Conservation (phyloP, 164 flowering plant species). For the Euptelea pleiosperma region DNA sequence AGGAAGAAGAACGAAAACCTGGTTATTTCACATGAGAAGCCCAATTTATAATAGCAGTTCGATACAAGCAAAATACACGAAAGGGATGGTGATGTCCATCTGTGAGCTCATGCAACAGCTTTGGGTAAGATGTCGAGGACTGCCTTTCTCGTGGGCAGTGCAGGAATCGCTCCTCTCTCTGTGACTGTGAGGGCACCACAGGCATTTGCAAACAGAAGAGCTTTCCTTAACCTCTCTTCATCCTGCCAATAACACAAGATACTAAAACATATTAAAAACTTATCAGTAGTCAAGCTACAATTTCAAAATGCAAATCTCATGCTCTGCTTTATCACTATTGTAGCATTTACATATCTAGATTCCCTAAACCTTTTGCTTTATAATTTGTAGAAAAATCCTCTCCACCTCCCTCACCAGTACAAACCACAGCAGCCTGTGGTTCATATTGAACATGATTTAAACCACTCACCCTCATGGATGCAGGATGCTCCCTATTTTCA, state of each 20-base stretch:
- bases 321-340: no score
- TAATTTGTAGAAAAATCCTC: no score
- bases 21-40: conserved; percentile 2
- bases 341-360: no score
- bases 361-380: no score
- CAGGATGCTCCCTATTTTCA: no score
- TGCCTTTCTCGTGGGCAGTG: conserved; percentile 52
- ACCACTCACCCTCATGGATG: no score
- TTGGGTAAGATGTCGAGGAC: conserved; percentile 30
- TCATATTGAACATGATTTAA: no score
- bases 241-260: conserved; percentile 43
- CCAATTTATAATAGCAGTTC: not conserved
- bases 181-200: conserved; percentile 86
- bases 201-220: conserved; percentile 76
- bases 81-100: not conserved
- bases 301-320: no score
- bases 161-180: conserved; percentile 70
- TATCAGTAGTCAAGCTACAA: no score
- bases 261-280: no score
- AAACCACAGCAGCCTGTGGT: no score
- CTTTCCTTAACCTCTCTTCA: conserved; percentile 64
- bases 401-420: no score
- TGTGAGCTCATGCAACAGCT: conserved; percentile 18
- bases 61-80: conserved; percentile 10
- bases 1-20: not conserved